Conservation (phyloP, 352 stramenopile species). For the Pythium myriotylum region DNA sequence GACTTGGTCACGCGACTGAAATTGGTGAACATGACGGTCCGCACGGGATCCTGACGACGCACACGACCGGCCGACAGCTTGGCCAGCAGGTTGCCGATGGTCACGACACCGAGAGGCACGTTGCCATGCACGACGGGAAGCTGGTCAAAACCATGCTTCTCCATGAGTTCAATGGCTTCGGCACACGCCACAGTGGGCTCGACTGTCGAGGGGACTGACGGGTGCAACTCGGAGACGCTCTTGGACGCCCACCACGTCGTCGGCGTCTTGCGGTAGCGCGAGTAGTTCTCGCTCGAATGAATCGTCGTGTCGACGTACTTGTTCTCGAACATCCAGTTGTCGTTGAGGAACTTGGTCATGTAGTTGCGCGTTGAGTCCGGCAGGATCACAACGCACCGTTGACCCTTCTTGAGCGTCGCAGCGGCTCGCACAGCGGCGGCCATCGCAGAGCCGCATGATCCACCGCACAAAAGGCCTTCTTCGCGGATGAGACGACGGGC, state of each 20-base stretch:
- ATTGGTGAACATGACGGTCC: constrained; percentile 92
- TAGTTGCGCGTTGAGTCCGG: constrained; percentile 97
- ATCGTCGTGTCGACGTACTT: constrained; percentile 68
- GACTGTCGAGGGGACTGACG: constrained; percentile 88
- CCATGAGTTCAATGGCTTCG: constrained; percentile 92
- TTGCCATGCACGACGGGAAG: constrained; percentile 73
- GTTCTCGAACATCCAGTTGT: constrained; percentile 93
- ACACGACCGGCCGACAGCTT: constrained; percentile 89
- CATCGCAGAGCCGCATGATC: constrained; percentile 91
- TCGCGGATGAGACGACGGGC: constrained; percentile 93
- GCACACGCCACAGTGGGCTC: constrained; percentile 82
- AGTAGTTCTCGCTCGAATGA: constrained; percentile 75
- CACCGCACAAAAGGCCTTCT: constrained; percentile 94
- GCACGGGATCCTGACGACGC: constrained; percentile 77
- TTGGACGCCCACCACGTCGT: constrained; percentile 93
- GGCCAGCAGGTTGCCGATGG: constrained; percentile 94
- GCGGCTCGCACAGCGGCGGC: constrained; percentile 82
- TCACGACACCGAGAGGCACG: constrained; percentile 92
- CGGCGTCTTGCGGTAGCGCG: constrained; percentile 64
- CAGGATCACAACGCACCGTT: constrained; percentile 94
- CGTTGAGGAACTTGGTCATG: constrained; percentile 97
- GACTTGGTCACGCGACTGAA: constrained; percentile 92
- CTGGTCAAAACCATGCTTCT: constrained; percentile 89
- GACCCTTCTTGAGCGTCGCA: constrained; percentile 71
- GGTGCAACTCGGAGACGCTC: constrained; percentile 71